These are phyloP conservation scores for Rhizophora apiculata DNA, from an alignment of 345 rosid genomes.

Conservation along the genomic window DNA sequence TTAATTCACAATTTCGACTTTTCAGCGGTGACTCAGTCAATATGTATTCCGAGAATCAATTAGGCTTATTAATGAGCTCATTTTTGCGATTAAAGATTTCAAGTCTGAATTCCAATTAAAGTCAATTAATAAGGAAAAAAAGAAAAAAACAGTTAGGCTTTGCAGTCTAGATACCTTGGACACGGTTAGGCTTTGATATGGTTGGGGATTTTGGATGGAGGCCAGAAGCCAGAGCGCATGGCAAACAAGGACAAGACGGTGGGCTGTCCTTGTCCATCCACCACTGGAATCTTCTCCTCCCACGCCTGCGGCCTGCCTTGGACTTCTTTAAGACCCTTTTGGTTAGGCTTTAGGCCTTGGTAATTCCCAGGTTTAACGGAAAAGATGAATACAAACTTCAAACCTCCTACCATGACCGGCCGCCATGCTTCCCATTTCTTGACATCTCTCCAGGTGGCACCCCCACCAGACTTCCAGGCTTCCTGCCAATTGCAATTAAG, in stretches of 20 bases:
- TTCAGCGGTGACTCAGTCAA: no score
- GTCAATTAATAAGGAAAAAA: no score
- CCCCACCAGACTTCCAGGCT: conserved; percentile 19
- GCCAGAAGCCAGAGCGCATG: not conserved
- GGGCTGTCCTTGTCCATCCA: conserved; percentile 31
- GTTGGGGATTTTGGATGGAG: not conserved
- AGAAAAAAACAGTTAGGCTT: no score
- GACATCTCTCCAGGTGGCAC: conserved; percentile 47
- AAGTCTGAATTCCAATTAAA: no score
- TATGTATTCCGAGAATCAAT: no score
- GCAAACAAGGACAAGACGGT: conserved; percentile 29
- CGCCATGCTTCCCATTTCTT: conserved; percentile 19
- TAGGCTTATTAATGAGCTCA: no score
- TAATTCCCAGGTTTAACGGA: not conserved
- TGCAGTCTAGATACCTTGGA: no score
- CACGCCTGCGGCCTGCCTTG: conserved; percentile 13
- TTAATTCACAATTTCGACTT: no score
- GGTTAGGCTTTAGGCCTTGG: no score
- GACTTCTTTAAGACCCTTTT: not conserved
- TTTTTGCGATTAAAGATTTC: no score
- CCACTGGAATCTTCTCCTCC: conserved; percentile 24
- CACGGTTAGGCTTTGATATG: not conserved
- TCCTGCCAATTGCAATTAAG: conserved; percentile 22
- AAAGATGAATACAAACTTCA: conserved; percentile 2
- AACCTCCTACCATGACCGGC: conserved; percentile 27